Evolutionary conservation across 805 yeast species (phyloP).

Genomic region (Ogataea trehaloabstinens): DNA sequence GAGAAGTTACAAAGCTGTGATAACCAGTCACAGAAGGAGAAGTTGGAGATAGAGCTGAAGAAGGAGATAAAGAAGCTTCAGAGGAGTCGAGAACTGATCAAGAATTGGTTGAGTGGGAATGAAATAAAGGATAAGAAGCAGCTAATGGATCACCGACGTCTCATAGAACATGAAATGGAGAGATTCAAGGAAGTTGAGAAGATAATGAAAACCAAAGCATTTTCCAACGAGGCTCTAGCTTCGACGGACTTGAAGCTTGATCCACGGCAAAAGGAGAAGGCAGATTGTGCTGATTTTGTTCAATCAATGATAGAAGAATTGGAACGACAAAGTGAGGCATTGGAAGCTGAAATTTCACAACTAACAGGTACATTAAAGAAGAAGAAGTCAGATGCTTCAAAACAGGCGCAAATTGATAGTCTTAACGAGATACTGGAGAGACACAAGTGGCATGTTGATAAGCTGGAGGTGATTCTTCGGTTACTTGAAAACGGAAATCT

Average conservation of each 20-base stretch:
- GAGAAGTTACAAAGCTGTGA: slow-evolving; percentile 82
- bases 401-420: slow-evolving; percentile 60
- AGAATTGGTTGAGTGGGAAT: slow-evolving; percentile 88
- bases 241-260: slow-evolving; percentile 54
- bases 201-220: slow-evolving; percentile 89
- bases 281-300: slow-evolving; percentile 68
- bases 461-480: slow-evolving; percentile 74
- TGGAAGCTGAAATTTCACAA: slow-evolving; percentile 68
- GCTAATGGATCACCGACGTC: slow-evolving; percentile 69
- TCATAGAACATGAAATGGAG: slow-evolving; percentile 85
- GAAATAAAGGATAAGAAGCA: slow-evolving; percentile 88
- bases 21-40: slow-evolving; percentile 86
- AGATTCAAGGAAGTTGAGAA: slow-evolving; percentile 92
- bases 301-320: slow-evolving; percentile 74
- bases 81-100: slow-evolving; percentile 90
- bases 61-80: slow-evolving; percentile 94
- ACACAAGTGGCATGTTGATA: slow-evolving; percentile 74
- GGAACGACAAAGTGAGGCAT: slow-evolving; percentile 73
- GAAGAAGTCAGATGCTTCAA: slow-evolving; percentile 52
- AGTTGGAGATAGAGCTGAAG: slow-evolving; percentile 86
- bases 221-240: slow-evolving; percentile 87
- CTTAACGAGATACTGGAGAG: slow-evolving; percentile 63
- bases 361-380: slow-evolving; percentile 51
- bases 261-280: slow-evolving; percentile 78
- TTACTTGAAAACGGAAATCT: slow-evolving; percentile 76